Percentiles rank a stretch among this genome's conserved stretches.
Evolutionary conservation across 257 asterid genomes (phyloP).

Genomic region (Ajuga chamaepitys): DNA sequence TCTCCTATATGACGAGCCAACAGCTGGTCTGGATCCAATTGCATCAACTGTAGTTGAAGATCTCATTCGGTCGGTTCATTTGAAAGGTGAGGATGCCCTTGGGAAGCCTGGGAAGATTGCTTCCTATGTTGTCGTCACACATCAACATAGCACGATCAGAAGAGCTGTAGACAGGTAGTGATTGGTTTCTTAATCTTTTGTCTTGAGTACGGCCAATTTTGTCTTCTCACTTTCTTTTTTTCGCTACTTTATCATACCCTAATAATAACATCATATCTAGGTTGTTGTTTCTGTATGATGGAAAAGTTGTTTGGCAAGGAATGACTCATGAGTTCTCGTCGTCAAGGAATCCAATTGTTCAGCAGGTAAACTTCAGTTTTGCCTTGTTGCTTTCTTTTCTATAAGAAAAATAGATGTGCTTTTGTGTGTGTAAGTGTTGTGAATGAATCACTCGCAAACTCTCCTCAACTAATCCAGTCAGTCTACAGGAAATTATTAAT

Average conservation of each 20-base stretch:
- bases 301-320: conserved; percentile 96
- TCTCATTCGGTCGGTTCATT: conserved; percentile 94
- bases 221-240: neutral
- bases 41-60: conserved; percentile 99
- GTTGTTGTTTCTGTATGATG: conserved; percentile 79
- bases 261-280: conserved; percentile 27
- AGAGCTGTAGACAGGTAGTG: conserved; percentile 95
- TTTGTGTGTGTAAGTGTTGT: neutral
- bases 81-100: conserved; percentile 74
- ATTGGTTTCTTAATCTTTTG: conserved; percentile 10
- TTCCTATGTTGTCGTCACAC: conserved; percentile 91
- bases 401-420: neutral
- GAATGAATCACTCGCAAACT: neutral
- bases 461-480: neutral
- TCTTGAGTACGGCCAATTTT: neutral
- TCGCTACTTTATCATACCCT: conserved; percentile 9
- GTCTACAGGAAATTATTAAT: neutral
- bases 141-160: conserved; percentile 94
- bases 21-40: conserved; percentile 99
- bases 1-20: conserved; percentile 93
- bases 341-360: conserved; percentile 76
- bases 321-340: conserved; percentile 89
- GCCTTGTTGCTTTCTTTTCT: neutral
- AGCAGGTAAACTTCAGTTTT: conserved; percentile 50
- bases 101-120: conserved; percentile 93